Evolutionary conservation across 176 grass and related monocot species (phyloP), one percentile per base, ranked within the genome.

Genomic region (Aegilops longissima): DNA sequence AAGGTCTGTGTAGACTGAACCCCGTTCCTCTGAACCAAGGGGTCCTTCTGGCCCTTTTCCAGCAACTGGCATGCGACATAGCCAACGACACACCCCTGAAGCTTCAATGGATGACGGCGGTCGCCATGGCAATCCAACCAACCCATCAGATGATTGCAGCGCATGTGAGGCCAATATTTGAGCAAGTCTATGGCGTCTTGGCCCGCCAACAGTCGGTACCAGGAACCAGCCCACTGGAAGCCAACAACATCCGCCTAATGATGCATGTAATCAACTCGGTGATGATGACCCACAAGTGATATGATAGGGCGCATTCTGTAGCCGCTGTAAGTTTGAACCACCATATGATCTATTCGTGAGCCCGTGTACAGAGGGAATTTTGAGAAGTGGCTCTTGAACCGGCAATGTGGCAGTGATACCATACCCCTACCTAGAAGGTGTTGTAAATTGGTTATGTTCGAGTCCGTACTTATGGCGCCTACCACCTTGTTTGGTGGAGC

Each of bases 221-320:
- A 12, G 70, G 87, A 16, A 89, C 66, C 17, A 88, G 40, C 25
- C 24, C 88, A 9, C 63, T 73, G 4, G 97, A 98, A 25, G 79
- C 79, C 2, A 76, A 83, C 8, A 91, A 76, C 64, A 86, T 96
- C 62, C 80, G 89, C 38, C 69, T 98, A 40, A 87, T 96, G 67
- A 89, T 96, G 89, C 96, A 93, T 39, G 96, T 98, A 12, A 88
- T 98, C 63, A 91, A 92, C 80, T 94, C 92, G 21, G 93, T 98
- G 73, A 89, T 98, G 65, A 87, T 91, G 79, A 89, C 76, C 85
- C 92, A 88, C 64, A 96, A 98, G 76, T 98, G 88, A 5, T 5
- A 49, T 73, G 17, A 3, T 58, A 24, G 77, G 29, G 12, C 11
- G 42, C 24, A 16, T 81, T 76, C 73, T 5, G 12, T 72, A 70